phyloP scores from a whole-genome alignment of 768 basidiomycete genomes.

The Cystofilobasidium ferigula region DNA sequence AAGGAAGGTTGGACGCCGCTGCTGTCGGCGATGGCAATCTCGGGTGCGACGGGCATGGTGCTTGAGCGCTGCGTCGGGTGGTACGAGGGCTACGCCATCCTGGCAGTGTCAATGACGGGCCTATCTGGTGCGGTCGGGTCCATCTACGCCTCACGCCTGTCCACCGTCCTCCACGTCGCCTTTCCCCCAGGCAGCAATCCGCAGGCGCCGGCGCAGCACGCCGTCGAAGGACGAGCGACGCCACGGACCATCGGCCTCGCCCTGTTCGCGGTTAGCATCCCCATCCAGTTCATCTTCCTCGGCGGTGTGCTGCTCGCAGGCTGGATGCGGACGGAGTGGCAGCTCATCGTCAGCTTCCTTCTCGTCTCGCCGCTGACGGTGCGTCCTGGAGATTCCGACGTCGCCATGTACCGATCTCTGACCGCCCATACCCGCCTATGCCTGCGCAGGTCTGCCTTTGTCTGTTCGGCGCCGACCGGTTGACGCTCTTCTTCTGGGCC shows the following conservation, averaged over 20 bases:
- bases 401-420: too few species aligned
- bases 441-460: conserved; percentile 54
- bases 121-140: conserved; percentile 82
- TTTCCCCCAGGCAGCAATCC: conserved; percentile 28
- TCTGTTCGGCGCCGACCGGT: conserved; percentile 51
- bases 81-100: conserved; percentile 75
- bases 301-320: conserved; percentile 52
- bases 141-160: conserved; percentile 80
- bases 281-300: conserved; percentile 67
- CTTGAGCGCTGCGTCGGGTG: conserved; percentile 77
- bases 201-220: neutral
- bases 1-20: conserved; percentile 81
- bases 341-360: conserved; percentile 59
- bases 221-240: conserved; percentile 37
- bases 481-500: conserved; percentile 71
- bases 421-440: neutral
- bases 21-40: conserved; percentile 49
- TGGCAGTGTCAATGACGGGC: conserved; percentile 79
- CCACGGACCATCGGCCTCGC: conserved; percentile 40
- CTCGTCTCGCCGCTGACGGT: conserved; percentile 68
- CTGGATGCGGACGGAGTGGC: conserved; percentile 58
- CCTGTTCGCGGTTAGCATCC: conserved; percentile 64
- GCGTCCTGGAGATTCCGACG: too few species aligned
- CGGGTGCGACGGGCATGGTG: conserved; percentile 77
- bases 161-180: conserved; percentile 70